phyloP scores from a whole-genome alignment of 306 rosid species.

The barrel medic (Medicago truncatula) region DNA sequence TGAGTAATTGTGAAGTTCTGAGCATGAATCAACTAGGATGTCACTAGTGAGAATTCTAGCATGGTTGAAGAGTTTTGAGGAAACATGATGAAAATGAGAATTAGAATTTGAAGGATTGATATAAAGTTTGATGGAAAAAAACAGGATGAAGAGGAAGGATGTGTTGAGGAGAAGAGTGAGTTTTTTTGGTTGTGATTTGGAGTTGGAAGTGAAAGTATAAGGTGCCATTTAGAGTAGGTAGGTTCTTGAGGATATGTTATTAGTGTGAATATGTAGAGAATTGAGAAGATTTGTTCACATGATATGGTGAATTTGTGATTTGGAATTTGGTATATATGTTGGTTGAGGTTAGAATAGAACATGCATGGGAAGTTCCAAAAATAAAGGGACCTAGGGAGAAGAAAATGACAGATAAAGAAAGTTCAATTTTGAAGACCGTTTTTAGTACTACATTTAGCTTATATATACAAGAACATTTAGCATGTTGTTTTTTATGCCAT shows the following conservation, averaged over 20 bases:
- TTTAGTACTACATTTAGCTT: not conserved
- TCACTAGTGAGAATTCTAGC: constrained; percentile 37
- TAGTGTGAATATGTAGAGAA: constrained; percentile 21
- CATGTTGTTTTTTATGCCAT: not conserved
- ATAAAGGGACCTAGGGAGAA: not conserved
- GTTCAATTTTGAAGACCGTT: not conserved
- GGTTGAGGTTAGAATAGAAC: not conserved
- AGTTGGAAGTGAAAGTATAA: constrained; percentile 18
- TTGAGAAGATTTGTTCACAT: constrained; percentile 1
- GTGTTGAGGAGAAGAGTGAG: constrained; percentile 15
- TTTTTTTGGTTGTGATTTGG: not conserved
- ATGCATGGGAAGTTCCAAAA: not conserved
- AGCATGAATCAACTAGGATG: constrained; percentile 37
- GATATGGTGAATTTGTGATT: constrained; percentile 9
- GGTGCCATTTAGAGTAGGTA: constrained; percentile 30
- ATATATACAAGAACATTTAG: not conserved
- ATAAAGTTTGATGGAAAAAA: constrained; percentile 25
- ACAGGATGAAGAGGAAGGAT: constrained; percentile 29
- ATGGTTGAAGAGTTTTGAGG: constrained; percentile 35
- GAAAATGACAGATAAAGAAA: constrained; percentile 2
- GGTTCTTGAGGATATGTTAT: constrained; percentile 3
- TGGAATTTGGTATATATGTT: not conserved
- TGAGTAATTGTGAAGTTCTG: constrained; percentile 39
- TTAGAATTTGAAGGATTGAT: constrained; percentile 10
- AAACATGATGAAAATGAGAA: constrained; percentile 25